Conservation (phyloP, 331 rosid species). For the Rhamnella rubrinervis region DNA sequence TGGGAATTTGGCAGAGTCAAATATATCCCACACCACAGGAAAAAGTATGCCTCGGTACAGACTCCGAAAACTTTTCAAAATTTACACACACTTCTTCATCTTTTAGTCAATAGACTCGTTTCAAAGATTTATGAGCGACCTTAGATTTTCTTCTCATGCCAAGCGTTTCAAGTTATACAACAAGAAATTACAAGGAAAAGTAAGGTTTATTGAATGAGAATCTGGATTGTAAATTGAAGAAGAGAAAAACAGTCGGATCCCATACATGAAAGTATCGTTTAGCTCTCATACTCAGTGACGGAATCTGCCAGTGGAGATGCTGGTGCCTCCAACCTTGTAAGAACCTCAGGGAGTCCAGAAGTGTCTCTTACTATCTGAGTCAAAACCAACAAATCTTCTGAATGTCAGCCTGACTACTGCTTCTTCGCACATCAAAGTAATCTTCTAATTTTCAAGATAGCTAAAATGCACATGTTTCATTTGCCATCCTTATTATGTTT, state of each 20-base stretch:
- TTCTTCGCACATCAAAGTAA: too few species aligned
- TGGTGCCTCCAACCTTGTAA: constrained; percentile 66
- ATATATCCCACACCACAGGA: neutral
- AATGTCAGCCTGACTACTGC: too few species aligned
- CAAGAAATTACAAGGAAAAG: neutral
- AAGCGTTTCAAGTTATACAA: neutral
- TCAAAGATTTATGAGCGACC: neutral
- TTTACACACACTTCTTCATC: neutral
- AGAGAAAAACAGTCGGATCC: neutral
- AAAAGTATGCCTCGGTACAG: neutral
- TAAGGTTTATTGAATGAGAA: constrained; percentile 1
- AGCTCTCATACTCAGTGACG: constrained; percentile 71
- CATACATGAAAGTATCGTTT: constrained; percentile 19
- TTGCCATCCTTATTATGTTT: neutral
- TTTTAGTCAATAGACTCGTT: constrained; percentile 9
- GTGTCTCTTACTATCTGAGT: constrained; percentile 80
- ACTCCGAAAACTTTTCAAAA: neutral
- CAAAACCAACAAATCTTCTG: constrained; percentile 11
- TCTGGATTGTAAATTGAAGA: constrained; percentile 6
- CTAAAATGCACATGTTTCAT: too few species aligned
- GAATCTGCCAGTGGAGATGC: constrained; percentile 55
- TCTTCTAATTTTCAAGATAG: neutral
- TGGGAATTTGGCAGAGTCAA: neutral
- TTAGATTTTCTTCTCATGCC: neutral
- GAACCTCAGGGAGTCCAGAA: constrained; percentile 84